A percentile compares a stretch with the other conserved stretches of the same genome.
These are phyloP conservation scores for Violaceomyces palustris DNA, from an alignment of 1,284 basidiomycete genomes.

Conservation along the genomic window DNA sequence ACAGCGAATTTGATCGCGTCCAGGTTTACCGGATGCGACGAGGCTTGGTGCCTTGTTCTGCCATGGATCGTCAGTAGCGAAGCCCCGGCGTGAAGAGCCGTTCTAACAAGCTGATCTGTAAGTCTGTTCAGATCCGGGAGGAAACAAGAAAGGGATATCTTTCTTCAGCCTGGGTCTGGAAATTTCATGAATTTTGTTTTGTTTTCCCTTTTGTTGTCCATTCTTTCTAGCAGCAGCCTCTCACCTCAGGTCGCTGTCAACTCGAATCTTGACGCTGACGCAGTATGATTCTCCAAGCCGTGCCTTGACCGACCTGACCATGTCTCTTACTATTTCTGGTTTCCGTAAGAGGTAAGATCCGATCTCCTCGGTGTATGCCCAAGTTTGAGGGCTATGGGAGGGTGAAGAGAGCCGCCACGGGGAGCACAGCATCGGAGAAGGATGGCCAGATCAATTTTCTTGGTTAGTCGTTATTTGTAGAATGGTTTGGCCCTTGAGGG, in stretches of 20 bases:
- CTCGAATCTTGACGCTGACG: slow-evolving; percentile 62
- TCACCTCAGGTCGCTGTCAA: slow-evolving; percentile 58
- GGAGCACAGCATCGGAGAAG: background rate
- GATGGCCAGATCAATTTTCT: background rate
- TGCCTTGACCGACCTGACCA: slow-evolving; percentile 59
- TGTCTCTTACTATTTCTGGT: slow-evolving; percentile 60
- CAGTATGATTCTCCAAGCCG: slow-evolving; percentile 59
- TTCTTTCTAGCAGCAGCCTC: slow-evolving; percentile 14
- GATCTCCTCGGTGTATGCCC: slow-evolving; percentile 57
- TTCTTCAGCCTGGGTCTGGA: no score
- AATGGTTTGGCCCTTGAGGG: no score
- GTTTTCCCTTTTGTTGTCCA: no score
- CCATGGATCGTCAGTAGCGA: slow-evolving; percentile 61
- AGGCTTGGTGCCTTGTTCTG: slow-evolving; percentile 59
- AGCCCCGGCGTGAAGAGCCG: slow-evolving; percentile 56
- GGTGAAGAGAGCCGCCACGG: background rate
- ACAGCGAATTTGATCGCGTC: slow-evolving; percentile 59
- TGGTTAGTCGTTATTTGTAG: no score
- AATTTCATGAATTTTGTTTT: no score
- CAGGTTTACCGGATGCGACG: slow-evolving; percentile 57
- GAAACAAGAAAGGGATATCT: no score
- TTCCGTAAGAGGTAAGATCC: slow-evolving; percentile 61
- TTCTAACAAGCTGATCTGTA: slow-evolving; percentile 58
- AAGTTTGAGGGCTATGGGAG: slow-evolving; percentile 28
- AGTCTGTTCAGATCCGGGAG: slow-evolving; percentile 41